Percentiles rank a stretch among this genome's conserved stretches.
phyloP scores from a whole-genome alignment of 2,329 filamentous ascomycete species.

The Colletotrichum orchidophilum region DNA sequence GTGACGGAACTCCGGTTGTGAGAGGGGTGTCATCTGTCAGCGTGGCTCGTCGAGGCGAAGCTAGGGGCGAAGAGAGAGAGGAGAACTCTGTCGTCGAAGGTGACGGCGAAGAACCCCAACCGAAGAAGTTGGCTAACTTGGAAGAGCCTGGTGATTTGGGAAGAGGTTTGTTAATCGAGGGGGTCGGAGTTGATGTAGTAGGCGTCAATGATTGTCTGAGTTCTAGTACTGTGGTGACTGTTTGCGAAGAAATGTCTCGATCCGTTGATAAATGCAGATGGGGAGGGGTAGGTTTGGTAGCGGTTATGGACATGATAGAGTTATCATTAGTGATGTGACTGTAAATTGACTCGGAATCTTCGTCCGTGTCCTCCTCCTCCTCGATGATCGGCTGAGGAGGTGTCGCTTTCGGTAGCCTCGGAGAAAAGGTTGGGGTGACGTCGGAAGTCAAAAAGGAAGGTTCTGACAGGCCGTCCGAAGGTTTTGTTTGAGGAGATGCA shows the following conservation, averaged over 20 bases:
- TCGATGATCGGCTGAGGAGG: constrained; percentile 39
- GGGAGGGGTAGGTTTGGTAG: constrained; percentile 60
- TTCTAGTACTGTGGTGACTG: constrained; percentile 37
- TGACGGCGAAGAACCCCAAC: constrained; percentile 59
- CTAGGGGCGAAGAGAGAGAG: constrained; percentile 61
- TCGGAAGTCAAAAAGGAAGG: constrained; percentile 55
- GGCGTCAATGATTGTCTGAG: constrained; percentile 10
- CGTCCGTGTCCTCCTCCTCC: constrained; percentile 46
- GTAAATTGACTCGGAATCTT: constrained; percentile 43
- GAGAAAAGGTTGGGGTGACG: constrained; percentile 42
- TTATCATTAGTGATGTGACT: constrained; percentile 49
- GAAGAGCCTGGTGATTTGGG: constrained; percentile 63
- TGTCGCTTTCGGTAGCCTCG: constrained; percentile 31
- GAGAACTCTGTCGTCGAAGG: constrained; percentile 61
- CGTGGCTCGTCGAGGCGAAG: constrained; percentile 50
- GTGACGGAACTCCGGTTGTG: constrained; percentile 29
- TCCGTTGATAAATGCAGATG: constrained; percentile 59
- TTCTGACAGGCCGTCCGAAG: constrained; percentile 53
- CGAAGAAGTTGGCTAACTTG: constrained; percentile 62
- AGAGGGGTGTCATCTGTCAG: constrained; percentile 51
- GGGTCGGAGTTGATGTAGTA: constrained; percentile 36
- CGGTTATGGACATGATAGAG: constrained; percentile 58
- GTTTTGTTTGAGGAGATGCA: constrained; percentile 54
- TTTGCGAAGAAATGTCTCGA: constrained; percentile 36
- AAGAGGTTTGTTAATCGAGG: constrained; percentile 62